Percentiles rank a stretch among this genome's conserved stretches.
Evolutionary conservation across 306 rosid species (phyloP).

Genomic region (Casuarina equisetifolia): DNA sequence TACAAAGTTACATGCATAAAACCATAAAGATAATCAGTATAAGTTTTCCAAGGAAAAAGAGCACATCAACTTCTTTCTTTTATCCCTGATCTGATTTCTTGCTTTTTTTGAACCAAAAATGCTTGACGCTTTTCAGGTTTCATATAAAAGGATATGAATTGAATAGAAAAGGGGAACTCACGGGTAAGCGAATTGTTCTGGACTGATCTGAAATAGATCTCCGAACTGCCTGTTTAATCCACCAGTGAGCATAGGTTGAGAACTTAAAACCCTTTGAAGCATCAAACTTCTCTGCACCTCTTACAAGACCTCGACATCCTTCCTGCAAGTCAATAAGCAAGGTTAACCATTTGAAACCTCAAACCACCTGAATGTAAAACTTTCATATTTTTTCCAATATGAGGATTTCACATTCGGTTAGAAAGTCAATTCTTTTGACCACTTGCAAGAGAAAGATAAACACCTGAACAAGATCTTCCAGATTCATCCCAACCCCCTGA

Average conservation of each 20-base stretch:
- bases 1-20: constrained; percentile 14
- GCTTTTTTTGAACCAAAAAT: constrained; percentile 5
- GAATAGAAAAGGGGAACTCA: constrained; percentile 40
- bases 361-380: constrained; percentile 13
- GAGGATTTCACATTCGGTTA: neutral
- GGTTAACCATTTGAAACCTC: constrained; percentile 13
- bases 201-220: constrained; percentile 88
- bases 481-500: constrained; percentile 91
- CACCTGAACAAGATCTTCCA: constrained; percentile 98
- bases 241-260: constrained; percentile 99
- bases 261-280: constrained; percentile 96
- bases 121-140: neutral
- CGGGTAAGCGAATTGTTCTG: constrained; percentile 91
- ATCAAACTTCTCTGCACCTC: constrained; percentile 91
- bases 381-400: constrained; percentile 2
- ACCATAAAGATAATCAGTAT: constrained; percentile 3
- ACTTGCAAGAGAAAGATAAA: constrained; percentile 8
- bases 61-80: neutral
- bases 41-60: constrained; percentile 14
- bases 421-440: neutral
- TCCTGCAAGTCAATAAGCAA: constrained; percentile 50
- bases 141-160: constrained; percentile 5
- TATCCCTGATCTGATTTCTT: neutral
- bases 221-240: constrained; percentile 94
- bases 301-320: constrained; percentile 96